Evolutionary conservation across 2,329 filamentous ascomycete genomes (phyloP).

Genomic region (Geosmithia morbida): DNA sequence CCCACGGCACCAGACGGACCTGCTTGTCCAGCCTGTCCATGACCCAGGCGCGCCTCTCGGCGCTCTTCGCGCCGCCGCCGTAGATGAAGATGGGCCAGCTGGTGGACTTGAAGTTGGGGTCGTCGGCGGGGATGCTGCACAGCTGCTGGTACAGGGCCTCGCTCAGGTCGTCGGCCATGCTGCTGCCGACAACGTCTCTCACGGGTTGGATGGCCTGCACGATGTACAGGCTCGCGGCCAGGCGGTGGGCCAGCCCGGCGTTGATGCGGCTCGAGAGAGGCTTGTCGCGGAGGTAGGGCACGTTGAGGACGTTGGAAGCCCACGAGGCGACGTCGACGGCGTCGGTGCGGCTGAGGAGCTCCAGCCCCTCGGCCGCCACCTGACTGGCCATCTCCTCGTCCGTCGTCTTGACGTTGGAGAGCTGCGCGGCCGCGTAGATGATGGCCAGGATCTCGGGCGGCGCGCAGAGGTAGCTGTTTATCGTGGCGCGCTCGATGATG

Average conservation of each 20-base stretch:
- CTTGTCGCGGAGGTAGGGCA: slow-evolving; percentile 17
- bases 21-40: slow-evolving; percentile 26
- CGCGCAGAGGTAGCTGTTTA: slow-evolving; percentile 31
- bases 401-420: slow-evolving; percentile 16
- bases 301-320: slow-evolving; percentile 20
- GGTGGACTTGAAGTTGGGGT: slow-evolving; percentile 39
- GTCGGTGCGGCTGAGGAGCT: slow-evolving; percentile 21
- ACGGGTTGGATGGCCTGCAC: slow-evolving; percentile 21
- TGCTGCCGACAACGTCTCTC: slow-evolving; percentile 11
- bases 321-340: slow-evolving; percentile 24
- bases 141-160: slow-evolving; percentile 31
- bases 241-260: slow-evolving; percentile 25
- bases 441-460: slow-evolving; percentile 28
- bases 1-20: slow-evolving; percentile 28
- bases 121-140: slow-evolving; percentile 28
- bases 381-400: slow-evolving; percentile 14
- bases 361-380: slow-evolving; percentile 13
- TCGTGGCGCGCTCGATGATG: slow-evolving; percentile 22
- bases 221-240: slow-evolving; percentile 31
- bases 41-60: slow-evolving; percentile 29
- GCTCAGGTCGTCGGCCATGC: slow-evolving; percentile 19
- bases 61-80: slow-evolving; percentile 32
- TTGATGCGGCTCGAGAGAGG: slow-evolving; percentile 20
- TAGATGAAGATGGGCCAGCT: slow-evolving; percentile 43
- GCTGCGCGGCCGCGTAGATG: slow-evolving; percentile 24